Evolutionary conservation across 805 yeast genomes (phyloP), one percentile per base, ranked within the genome.

Genomic region (Spathaspora gorwiae): DNA sequence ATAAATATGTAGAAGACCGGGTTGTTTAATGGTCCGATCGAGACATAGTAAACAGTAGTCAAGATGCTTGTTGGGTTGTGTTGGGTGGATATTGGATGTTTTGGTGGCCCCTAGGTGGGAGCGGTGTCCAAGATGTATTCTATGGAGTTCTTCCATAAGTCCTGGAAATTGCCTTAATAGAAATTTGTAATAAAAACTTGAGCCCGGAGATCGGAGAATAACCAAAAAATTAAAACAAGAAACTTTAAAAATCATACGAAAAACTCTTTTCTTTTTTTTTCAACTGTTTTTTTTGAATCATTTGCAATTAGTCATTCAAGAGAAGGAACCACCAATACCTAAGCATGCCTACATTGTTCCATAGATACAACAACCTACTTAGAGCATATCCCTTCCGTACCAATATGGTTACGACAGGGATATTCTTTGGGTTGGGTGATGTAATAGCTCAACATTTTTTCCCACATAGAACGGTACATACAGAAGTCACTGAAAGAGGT

Each of bases 371-470:
- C 45, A 38, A 39, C n/a, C 44, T 62, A 14, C 63, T 80, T 37
- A 61, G 62, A 49, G 64, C 59, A 33, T 70, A 71, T 47, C 84
- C 86, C 3, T 75, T 70, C 55, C 55, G 70, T 35, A 78, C 83
- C 42, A 81, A 81, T 56, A 75, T 80, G 57, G 40, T 73, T 26
- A 68, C 78, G 42, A 78, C 84, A 1, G 84, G 84, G 26, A 31
- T 67, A 37, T 56, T 70, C 11, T 64, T 75, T 43, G 70, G 81
- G 4, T 45, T 53, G 14, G 76, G 77, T 5, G 78, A 73, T 48
- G 59, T 56, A 30, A 53, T 72, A 40, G 78, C 78, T 2, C 75
- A 72, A 50, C 53, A 53, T 26, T 55, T 65, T 15, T 65, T 70
- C 45, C 75, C 74, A 6, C 66, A 61, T 47, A 57, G 54, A 42